Conservation (phyloP, 2,329 filamentous ascomycete species). For the Arthrinium puccinioides region DNA sequence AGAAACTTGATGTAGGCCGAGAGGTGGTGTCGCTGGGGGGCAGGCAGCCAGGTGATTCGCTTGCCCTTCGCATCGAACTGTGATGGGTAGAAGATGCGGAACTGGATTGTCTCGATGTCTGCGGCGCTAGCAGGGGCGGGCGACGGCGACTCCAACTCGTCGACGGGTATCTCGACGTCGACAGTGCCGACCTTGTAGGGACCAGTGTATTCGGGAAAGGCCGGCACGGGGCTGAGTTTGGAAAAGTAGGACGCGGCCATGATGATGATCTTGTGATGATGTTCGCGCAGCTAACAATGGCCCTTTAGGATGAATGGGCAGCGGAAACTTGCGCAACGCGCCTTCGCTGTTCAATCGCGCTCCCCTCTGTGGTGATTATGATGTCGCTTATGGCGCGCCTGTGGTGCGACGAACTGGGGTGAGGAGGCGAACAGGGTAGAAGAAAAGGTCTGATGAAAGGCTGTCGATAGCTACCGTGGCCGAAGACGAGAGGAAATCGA, state of each 20-base stretch:
- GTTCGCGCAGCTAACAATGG: neutral
- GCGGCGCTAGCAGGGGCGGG: constrained; percentile 44
- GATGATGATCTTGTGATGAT: constrained; percentile 7
- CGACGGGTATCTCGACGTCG: constrained; percentile 71
- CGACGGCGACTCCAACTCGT: constrained; percentile 47
- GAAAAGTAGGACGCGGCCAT: constrained; percentile 42
- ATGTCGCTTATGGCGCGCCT: no score
- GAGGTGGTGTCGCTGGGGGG: constrained; percentile 67
- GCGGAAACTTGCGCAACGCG: no score
- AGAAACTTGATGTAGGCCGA: constrained; percentile 72
- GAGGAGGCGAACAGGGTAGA: no score
- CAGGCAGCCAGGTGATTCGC: constrained; percentile 68
- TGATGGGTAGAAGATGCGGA: constrained; percentile 77
- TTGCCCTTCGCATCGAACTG: constrained; percentile 43
- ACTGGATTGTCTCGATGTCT: constrained; percentile 66
- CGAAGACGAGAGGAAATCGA: no score
- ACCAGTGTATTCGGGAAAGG: constrained; percentile 69
- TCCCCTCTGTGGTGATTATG: no score
- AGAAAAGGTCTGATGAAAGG: no score
- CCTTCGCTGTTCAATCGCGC: no score
- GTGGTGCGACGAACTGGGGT: no score
- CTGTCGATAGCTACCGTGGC: no score
- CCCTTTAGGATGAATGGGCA: no score
- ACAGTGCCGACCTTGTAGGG: constrained; percentile 73
- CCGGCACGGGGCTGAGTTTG: constrained; percentile 59